Evolutionary conservation across 352 stramenopile genomes (phyloP).

Genomic region (Phytophthora capsici): DNA sequence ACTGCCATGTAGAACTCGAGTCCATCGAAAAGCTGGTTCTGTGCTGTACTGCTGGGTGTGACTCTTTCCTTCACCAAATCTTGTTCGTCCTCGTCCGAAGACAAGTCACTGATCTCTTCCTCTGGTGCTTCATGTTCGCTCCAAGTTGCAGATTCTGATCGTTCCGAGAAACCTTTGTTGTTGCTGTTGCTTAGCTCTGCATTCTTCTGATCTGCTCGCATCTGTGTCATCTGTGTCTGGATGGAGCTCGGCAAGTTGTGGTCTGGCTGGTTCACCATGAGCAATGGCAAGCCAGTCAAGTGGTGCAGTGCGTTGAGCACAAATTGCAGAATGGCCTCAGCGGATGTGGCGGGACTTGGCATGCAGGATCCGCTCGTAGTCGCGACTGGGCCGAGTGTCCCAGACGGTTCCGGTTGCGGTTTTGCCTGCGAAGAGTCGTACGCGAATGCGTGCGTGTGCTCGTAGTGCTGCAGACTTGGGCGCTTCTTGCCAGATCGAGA

Average conservation of each 20-base stretch:
- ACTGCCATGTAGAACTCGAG: constrained; percentile 77
- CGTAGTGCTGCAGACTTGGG: constrained; percentile 14
- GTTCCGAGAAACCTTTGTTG: constrained; percentile 10
- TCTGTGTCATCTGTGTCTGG: constrained; percentile 21
- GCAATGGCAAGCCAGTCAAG: constrained; percentile 34
- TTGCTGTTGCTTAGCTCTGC: constrained; percentile 22
- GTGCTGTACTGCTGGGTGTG: constrained; percentile 13
- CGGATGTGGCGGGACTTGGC: constrained; percentile 13
- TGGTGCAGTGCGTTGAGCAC: constrained; percentile 33
- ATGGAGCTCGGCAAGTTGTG: constrained; percentile 32
- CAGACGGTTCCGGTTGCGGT: constrained; percentile 38
- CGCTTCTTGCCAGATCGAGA: constrained; percentile 30
- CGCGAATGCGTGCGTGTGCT: constrained; percentile 22
- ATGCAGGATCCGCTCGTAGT: constrained; percentile 21
- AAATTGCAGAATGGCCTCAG: constrained; percentile 48
- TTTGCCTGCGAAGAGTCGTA: constrained; percentile 33
- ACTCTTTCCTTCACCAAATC: constrained; percentile 14
- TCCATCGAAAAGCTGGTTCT: constrained; percentile 54
- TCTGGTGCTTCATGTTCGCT: constrained; percentile 38
- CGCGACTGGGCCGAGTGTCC: constrained; percentile 30
- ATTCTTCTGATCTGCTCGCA: constrained; percentile 42
- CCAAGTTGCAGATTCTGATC: constrained; percentile 15
- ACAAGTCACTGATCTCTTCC: constrained; percentile 38
- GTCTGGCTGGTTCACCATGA: constrained; percentile 44
- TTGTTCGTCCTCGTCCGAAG: constrained; percentile 28